Evolutionary conservation across 768 basidiomycete species (phyloP).

Genomic region (Amanita rubescens): DNA sequence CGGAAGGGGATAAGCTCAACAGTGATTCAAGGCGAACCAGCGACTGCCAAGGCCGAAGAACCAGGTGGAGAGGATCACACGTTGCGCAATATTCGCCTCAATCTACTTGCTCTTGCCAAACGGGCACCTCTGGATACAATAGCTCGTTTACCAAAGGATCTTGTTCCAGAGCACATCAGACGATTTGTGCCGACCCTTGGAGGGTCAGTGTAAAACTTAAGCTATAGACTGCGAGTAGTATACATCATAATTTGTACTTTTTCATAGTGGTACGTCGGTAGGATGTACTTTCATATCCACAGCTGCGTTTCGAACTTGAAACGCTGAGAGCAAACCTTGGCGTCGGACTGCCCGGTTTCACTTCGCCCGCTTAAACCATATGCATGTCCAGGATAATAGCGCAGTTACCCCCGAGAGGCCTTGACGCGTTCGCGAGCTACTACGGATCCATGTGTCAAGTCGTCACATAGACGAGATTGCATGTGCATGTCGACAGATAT

Average conservation of each 20-base stretch:
- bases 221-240: not conserved
- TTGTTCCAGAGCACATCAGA: conserved; percentile 61
- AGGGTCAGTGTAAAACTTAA: conserved; percentile 12
- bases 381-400: too few relatives aligned
- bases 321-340: too few relatives aligned
- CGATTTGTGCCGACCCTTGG: conserved; percentile 52
- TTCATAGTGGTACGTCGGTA: not conserved
- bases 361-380: too few relatives aligned
- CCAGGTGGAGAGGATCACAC: conserved; percentile 36
- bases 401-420: too few relatives aligned
- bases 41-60: not conserved
- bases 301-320: too few relatives aligned
- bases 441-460: too few relatives aligned
- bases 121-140: conserved; percentile 70
- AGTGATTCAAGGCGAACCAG: not conserved
- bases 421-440: too few relatives aligned
- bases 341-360: too few relatives aligned
- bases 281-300: not conserved
- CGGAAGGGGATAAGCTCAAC: conserved; percentile 8
- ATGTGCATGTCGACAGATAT: too few relatives aligned
- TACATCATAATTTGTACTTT: not conserved
- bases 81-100: conserved; percentile 56
- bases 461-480: too few relatives aligned
- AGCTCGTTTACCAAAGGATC: conserved; percentile 50
- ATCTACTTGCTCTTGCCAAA: conserved; percentile 70